phyloP scores from a whole-genome alignment of 1,139 yeast species.

The Blastobotrys proliferans region DNA sequence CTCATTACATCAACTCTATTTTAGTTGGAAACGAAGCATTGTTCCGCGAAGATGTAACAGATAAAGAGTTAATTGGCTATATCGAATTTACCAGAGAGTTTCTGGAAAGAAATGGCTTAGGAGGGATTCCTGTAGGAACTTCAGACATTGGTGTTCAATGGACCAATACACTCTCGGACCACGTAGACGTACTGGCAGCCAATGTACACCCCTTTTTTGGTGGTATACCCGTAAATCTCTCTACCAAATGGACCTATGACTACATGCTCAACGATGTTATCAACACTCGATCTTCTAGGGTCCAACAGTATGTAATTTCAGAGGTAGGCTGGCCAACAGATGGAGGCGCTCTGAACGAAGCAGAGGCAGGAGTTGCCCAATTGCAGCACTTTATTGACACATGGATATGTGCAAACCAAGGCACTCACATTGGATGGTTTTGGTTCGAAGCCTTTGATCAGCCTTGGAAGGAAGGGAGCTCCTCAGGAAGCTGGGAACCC shows the following conservation, averaged over 20 bases:
- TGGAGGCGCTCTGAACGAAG: conserved; percentile 48
- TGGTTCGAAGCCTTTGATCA: conserved; percentile 66
- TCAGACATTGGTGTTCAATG: conserved; percentile 50
- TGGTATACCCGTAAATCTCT: conserved; percentile 49
- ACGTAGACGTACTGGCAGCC: conserved; percentile 57
- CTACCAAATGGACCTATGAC: conserved; percentile 53
- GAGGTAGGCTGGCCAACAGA: conserved; percentile 72
- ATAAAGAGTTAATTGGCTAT: conserved; percentile 39
- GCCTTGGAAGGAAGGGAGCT: conserved; percentile 59
- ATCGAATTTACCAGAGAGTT: conserved; percentile 43
- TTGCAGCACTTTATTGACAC: conserved; percentile 47
- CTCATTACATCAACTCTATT: conserved; percentile 46
- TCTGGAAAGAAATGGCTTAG: conserved; percentile 31
- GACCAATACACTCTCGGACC: conserved; percentile 32
- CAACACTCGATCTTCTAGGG: conserved; percentile 7
- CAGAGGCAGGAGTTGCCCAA: conserved; percentile 46
- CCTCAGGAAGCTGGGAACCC: conserved; percentile 59
- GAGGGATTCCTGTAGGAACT: conserved; percentile 50
- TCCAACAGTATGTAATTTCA: conserved; percentile 42
- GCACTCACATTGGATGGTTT: conserved; percentile 47
- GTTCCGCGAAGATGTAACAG: conserved; percentile 48
- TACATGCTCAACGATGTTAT: conserved; percentile 45
- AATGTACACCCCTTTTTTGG: conserved; percentile 69
- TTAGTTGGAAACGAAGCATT: conserved; percentile 63
- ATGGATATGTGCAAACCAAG: conserved; percentile 49